Conservation (phyloP, 2,329 filamentous ascomycete species). For the Trichoderma aggressivum region DNA sequence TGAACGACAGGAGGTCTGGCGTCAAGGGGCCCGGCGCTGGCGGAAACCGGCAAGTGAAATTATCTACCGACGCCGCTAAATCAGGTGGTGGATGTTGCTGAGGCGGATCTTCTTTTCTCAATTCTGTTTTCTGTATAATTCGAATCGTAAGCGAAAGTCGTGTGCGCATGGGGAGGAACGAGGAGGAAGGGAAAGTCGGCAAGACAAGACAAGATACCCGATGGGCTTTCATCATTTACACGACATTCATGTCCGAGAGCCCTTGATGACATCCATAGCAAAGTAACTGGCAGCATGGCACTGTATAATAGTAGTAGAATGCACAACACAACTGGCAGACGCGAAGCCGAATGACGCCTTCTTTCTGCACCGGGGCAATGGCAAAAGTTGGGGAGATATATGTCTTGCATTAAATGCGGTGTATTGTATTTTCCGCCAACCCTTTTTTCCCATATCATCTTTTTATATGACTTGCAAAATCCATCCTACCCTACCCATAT, state of each 20-base stretch:
- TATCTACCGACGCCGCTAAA: slow-evolving; percentile 41
- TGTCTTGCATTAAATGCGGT: slow-evolving; percentile 32
- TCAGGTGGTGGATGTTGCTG: slow-evolving; percentile 48
- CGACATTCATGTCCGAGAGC: not conserved
- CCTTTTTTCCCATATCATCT: slow-evolving; percentile 18
- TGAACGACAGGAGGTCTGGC: slow-evolving; percentile 87
- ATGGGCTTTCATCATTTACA: slow-evolving; percentile 14
- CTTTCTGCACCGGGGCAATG: not conserved
- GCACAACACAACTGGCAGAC: slow-evolving; percentile 25
- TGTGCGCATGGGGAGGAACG: not conserved
- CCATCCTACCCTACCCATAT: slow-evolving; percentile 14
- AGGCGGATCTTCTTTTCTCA: slow-evolving; percentile 16
- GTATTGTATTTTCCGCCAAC: slow-evolving; percentile 22
- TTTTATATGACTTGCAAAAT: slow-evolving; percentile 14
- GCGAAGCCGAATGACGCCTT: not conserved
- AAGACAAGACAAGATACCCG: slow-evolving; percentile 30
- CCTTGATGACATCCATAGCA: not conserved
- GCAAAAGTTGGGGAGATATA: slow-evolving; percentile 23
- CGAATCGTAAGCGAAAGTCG: not conserved
- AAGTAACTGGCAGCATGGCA: not conserved
- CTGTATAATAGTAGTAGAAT: slow-evolving; percentile 28
- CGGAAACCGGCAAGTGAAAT: slow-evolving; percentile 44
- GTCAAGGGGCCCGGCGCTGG: slow-evolving; percentile 70
- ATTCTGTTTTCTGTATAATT: not conserved
- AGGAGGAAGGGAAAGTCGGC: not conserved